phyloP scores from a whole-genome alignment of 139 green algal species.

The Ulvella scutata region DNA sequence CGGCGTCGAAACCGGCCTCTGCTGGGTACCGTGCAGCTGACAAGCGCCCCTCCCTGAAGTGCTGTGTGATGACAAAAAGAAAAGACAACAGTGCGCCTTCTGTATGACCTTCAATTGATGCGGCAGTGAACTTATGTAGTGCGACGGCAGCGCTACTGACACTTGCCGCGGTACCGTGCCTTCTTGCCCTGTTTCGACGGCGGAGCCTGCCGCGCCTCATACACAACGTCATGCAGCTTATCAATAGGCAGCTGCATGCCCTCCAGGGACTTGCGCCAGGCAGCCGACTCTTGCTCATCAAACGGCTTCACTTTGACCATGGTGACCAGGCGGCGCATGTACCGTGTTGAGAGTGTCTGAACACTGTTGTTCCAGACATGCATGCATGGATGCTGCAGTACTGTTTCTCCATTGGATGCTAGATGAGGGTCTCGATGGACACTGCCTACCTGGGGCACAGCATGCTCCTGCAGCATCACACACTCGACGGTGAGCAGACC shows the following conservation, averaged over 20 bases:
- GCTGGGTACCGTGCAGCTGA: too few species aligned
- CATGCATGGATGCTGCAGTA: background rate
- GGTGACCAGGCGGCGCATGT: conserved; percentile 73
- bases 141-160: too few species aligned
- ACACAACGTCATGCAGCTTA: conserved; percentile 10
- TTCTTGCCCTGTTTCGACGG: background rate
- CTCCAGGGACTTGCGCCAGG: background rate
- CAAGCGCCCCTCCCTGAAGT: too few species aligned
- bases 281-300: conserved; percentile 5
- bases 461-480: conserved; percentile 53
- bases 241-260: conserved; percentile 9
- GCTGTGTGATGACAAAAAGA: too few species aligned
- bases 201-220: background rate
- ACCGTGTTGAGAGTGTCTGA: conserved; percentile 60
- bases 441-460: conserved; percentile 27
- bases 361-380: conserved; percentile 30
- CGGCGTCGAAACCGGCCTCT: too few species aligned
- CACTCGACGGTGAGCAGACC: too few species aligned
- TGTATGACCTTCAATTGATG: too few species aligned
- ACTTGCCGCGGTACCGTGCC: background rate
- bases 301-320: conserved; percentile 52
- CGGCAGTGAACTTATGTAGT: too few species aligned
- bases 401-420: background rate
- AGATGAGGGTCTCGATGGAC: background rate
- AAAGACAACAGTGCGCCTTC: too few species aligned